Evolutionary conservation across 163 green algal genomes (phyloP).

Genomic region (Chloromonas sp.): DNA sequence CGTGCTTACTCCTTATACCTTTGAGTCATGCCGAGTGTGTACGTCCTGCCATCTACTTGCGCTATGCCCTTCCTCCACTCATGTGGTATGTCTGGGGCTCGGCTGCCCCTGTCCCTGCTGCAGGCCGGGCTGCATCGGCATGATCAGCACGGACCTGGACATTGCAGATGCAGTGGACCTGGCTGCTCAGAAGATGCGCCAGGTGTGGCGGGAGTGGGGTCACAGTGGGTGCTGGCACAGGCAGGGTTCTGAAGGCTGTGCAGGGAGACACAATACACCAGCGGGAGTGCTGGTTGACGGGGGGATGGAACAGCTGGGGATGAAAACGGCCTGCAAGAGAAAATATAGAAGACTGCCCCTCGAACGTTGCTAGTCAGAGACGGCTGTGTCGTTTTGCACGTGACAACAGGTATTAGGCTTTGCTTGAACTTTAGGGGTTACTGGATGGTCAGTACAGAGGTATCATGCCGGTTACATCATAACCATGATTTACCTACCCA

Average conservation of each 20-base stretch:
- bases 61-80: too few relatives aligned
- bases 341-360: background rate
- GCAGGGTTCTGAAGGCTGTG: too few relatives aligned
- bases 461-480: background rate
- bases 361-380: too few relatives aligned
- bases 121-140: constrained; percentile 64
- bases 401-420: too few relatives aligned
- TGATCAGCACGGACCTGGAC: constrained; percentile 66
- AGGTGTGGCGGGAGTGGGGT: constrained; percentile 32
- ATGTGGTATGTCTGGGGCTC: too few relatives aligned
- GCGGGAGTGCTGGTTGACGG: background rate
- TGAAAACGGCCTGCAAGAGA: background rate
- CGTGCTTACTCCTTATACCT: too few relatives aligned
- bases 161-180: constrained; percentile 65
- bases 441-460: too few relatives aligned
- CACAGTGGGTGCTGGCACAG: background rate
- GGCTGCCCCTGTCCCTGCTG: background rate
- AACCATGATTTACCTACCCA: background rate
- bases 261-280: too few relatives aligned
- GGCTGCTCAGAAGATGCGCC: constrained; percentile 53
- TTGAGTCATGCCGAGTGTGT: too few relatives aligned
- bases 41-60: too few relatives aligned
- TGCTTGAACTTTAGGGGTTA: too few relatives aligned
- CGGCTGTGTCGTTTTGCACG: too few relatives aligned
- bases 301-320: background rate